These are phyloP conservation scores for Hydrangea macrophylla DNA, from an alignment of 148 eudicot species.

Conservation along the genomic window DNA sequence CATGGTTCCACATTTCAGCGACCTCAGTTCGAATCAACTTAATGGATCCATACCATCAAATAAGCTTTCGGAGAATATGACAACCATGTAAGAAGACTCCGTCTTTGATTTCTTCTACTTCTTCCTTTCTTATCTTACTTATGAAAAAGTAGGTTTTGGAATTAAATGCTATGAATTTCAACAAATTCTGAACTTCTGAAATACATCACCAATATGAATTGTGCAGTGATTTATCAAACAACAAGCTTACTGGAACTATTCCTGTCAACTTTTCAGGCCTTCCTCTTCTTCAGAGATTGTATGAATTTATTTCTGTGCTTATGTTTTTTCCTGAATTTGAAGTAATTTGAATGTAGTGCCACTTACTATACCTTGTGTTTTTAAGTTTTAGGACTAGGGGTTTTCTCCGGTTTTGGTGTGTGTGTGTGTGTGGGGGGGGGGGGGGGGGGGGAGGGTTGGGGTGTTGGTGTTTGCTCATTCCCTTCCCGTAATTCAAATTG, in stretches of 20 bases:
- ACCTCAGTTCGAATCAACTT: slow-evolving; percentile 62
- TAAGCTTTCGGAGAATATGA: slow-evolving; percentile 51
- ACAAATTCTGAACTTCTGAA: slow-evolving; percentile 9
- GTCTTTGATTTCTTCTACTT: neutral
- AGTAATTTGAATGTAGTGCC: no score
- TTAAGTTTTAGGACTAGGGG: no score
- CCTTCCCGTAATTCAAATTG: neutral
- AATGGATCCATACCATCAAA: slow-evolving; percentile 56
- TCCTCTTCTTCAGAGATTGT: slow-evolving; percentile 62
- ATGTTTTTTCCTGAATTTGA: no score
- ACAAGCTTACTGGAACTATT: slow-evolving; percentile 50
- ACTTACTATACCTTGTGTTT: no score
- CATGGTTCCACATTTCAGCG: slow-evolving; percentile 41
- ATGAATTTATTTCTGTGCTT: no score
- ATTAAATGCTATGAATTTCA: neutral
- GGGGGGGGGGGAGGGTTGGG: no score
- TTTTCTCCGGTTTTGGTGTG: no score
- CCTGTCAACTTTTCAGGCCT: slow-evolving; percentile 53
- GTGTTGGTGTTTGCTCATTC: no score
- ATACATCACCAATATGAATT: neutral
- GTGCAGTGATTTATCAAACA: slow-evolving; percentile 61
- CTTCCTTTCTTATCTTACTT: neutral
- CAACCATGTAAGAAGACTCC: slow-evolving; percentile 51
- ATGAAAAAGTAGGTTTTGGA: neutral
- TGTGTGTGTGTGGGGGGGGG: no score